A percentile compares a stretch with the other conserved stretches of the same genome.
These are phyloP conservation scores for Albugo laibachii DNA, from an alignment of 352 stramenopile genomes.

Conservation along the genomic window DNA sequence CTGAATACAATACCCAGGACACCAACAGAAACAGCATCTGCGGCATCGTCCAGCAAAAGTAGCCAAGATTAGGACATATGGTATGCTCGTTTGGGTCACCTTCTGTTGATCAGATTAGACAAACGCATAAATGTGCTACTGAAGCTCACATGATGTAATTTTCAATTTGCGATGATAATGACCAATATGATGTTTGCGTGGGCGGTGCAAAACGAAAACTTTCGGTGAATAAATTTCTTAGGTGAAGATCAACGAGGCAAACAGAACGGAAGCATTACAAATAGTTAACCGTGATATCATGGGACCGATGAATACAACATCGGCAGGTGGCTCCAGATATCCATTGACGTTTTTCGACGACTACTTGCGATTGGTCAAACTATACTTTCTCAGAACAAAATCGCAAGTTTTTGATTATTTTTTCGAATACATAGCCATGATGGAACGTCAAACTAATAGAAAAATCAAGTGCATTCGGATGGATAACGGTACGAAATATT, in stretches of 20 bases:
- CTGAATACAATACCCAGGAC: background rate
- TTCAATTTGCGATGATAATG: too few relatives aligned
- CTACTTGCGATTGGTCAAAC: slow-evolving; percentile 4
- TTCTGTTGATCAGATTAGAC: background rate
- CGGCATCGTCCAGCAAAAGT: background rate
- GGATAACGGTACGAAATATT: slow-evolving; percentile 11
- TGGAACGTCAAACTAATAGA: too few relatives aligned
- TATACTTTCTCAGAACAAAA: slow-evolving; percentile 11
- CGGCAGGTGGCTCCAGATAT: slow-evolving; percentile 1
- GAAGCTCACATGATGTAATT: background rate
- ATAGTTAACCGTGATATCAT: background rate
- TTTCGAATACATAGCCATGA: slow-evolving; percentile 1
- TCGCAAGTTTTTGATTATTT: slow-evolving; percentile 6
- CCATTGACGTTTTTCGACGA: slow-evolving; percentile 10
- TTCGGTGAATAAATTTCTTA: background rate
- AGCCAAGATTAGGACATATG: background rate
- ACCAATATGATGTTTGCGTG: background rate
- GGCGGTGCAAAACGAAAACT: background rate
- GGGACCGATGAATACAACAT: background rate
- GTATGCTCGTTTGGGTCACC: slow-evolving; percentile 4
- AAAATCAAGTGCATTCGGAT: slow-evolving; percentile 6
- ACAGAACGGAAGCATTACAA: background rate
- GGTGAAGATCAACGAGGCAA: background rate
- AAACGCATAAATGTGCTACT: background rate
- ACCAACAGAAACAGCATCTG: too few relatives aligned